phyloP scores from a whole-genome alignment of 805 yeast species.

The Torulaspora franciscae region DNA sequence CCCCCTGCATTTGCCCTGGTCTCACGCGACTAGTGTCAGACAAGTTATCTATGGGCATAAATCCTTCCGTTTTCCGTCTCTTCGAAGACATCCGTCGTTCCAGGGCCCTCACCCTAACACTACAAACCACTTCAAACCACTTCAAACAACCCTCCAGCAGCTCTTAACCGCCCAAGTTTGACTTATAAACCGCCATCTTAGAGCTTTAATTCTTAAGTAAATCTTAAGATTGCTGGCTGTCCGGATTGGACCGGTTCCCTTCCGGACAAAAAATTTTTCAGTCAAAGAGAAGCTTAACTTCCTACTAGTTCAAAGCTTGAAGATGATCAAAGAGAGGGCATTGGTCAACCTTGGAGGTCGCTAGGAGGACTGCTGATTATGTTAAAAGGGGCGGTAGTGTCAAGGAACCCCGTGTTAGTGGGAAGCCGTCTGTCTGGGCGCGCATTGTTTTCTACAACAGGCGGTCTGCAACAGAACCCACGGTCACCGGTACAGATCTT shows the following conservation, averaged over 20 bases:
- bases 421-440: neutral
- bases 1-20: neutral
- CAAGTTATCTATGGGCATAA: neutral
- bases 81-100: neutral
- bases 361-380: neutral
- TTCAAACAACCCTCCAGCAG: too few relatives aligned
- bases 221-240: neutral
- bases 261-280: constrained; percentile 8
- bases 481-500: constrained; percentile 84
- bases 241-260: neutral
- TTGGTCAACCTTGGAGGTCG: neutral
- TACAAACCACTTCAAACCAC: neutral
- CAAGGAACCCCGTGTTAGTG: constrained; percentile 1
- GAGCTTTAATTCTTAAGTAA: neutral
- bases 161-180: neutral
- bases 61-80: neutral
- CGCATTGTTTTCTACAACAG: constrained; percentile 16
- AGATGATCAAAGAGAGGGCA: neutral
- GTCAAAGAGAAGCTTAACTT: neutral
- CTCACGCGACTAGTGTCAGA: neutral
- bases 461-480: constrained; percentile 17
- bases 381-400: constrained; percentile 4
- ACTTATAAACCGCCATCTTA: neutral
- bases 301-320: neutral
- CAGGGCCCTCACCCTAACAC: neutral